A percentile compares a stretch with the other conserved stretches of the same genome.
phyloP scores from a whole-genome alignment of 148 eudicot species.

The Hydrangea macrophylla region DNA sequence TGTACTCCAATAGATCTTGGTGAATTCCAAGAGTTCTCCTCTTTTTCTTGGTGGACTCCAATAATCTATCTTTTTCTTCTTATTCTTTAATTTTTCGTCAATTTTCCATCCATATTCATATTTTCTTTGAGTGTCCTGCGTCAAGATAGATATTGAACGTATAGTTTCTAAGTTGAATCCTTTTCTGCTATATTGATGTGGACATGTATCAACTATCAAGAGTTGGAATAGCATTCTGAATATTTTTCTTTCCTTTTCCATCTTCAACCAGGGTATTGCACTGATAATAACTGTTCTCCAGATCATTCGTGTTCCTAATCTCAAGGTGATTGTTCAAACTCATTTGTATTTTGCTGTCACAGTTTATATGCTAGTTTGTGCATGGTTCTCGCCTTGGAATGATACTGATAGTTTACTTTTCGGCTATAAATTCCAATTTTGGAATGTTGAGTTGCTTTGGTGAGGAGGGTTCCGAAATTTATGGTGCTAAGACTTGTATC shows the following conservation, averaged over 20 bases:
- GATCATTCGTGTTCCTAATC: constrained; percentile 93
- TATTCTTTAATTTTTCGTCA: no score
- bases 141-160: neutral
- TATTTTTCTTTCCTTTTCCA: constrained; percentile 10
- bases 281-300: constrained; percentile 96
- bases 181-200: neutral
- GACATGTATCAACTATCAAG: constrained; percentile 7
- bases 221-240: constrained; percentile 2
- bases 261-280: constrained; percentile 78
- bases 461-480: neutral
- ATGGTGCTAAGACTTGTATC: no score
- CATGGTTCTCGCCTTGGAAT: neutral
- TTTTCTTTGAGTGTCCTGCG: no score
- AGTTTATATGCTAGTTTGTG: neutral
- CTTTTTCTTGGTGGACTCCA: no score
- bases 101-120: no score
- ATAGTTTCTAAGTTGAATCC: neutral
- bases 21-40: no score
- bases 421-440: neutral
- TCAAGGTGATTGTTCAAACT: constrained; percentile 54
- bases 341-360: neutral
- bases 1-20: no score
- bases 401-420: neutral
- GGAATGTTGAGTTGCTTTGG: neutral
- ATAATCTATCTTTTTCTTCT: no score